Base-by-base conservation (phyloP, 108 stramenopile genomes). In the Skeletonema menzelii region DNA sequence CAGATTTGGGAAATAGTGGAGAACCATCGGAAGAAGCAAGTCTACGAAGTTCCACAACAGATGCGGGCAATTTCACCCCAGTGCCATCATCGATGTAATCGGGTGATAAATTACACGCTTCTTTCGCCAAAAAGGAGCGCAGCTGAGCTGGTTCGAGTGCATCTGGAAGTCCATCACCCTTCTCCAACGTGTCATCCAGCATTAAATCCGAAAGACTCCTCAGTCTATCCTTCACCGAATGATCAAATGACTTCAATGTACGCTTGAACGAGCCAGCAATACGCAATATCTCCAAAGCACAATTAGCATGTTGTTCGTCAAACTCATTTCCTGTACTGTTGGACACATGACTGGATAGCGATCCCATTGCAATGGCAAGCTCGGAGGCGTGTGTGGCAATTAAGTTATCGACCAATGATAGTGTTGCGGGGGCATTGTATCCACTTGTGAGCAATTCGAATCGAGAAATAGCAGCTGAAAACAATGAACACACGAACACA, bases 361-460 rank as follows among this genome's bases (percentile, higher is more conserved):
- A 69, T 10, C 76, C 80, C 53, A 91, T 76, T 27, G 85, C 85
- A 67, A 90, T 86, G 63, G 83, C 84, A 17, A 94, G 57, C 70
- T 94, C 90, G 10, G 82, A 86, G 13, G 86, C 77, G 63, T 94
- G 86, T 56, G 77, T 80, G 22, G 90, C 61, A 44, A 94, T 34
- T 11, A 88, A 72, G 44, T 77, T 78, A 68, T 91, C 93, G 19
- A 94, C 75, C 24, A 82, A 74, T 7, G 79, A 35, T 42, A 94
- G 72, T 2, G 85, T 71, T 3, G 76, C 61, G 17, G 62, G 49
- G 8, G 78, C 76, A 13, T 78, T 84, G 67, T 85, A 94, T 47
- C 93, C 93, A 37, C 89, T 88, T 58, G 85, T 89, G 68, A 94
- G 75, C 5, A 94, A 67, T 49, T 91, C 93, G 46, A 89, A 91